phyloP scores from a whole-genome alignment of 805 yeast species.

The Metschnikowia peoriensis region DNA sequence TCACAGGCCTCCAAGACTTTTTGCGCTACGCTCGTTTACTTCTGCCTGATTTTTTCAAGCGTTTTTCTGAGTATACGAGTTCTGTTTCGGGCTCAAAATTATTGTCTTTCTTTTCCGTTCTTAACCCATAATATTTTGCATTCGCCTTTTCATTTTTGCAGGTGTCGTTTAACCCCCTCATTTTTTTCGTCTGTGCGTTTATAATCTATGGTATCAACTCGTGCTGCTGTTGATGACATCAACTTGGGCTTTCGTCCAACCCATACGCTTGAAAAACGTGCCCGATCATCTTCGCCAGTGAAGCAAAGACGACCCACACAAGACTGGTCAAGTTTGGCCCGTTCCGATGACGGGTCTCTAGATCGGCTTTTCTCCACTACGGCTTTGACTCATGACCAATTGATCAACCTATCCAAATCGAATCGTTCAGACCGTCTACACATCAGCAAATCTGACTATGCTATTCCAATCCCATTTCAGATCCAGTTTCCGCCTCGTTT shows the following conservation, averaged over 20 bases:
- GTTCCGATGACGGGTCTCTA: slow-evolving; percentile 2
- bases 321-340: slow-evolving; percentile 21
- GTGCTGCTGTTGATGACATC: slow-evolving; percentile 7
- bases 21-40: background rate
- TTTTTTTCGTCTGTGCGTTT: background rate
- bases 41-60: background rate
- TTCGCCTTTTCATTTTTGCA: no score
- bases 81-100: no score
- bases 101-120: no score
- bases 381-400: slow-evolving; percentile 23
- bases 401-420: slow-evolving; percentile 30
- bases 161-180: background rate
- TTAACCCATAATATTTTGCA: no score
- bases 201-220: slow-evolving; percentile 5
- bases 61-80: background rate
- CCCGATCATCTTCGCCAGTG: slow-evolving; percentile 36
- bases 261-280: slow-evolving; percentile 21
- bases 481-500: slow-evolving; percentile 41
- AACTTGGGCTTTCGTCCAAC: slow-evolving; percentile 4
- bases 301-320: slow-evolving; percentile 27
- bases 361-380: slow-evolving; percentile 28
- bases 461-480: slow-evolving; percentile 44
- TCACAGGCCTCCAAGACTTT: background rate
- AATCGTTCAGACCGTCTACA: slow-evolving; percentile 39
- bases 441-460: slow-evolving; percentile 27